phyloP scores from a whole-genome alignment of 2,329 filamentous ascomycete genomes.

The Colletotrichum melonis region DNA sequence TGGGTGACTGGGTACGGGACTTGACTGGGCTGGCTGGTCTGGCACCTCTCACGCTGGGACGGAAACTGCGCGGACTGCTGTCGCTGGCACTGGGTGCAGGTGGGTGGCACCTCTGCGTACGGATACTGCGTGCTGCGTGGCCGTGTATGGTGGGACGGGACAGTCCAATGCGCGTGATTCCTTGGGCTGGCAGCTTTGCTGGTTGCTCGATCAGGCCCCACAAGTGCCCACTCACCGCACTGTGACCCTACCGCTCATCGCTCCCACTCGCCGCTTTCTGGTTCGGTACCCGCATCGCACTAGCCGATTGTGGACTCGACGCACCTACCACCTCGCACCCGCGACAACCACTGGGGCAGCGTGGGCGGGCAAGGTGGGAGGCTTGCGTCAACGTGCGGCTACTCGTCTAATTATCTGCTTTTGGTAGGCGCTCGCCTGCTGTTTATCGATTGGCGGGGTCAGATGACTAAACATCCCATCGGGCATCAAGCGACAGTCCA shows the following conservation, averaged over 20 bases:
- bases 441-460: neutral
- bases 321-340: conserved; percentile 23
- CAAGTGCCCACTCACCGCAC: neutral
- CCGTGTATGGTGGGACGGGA: neutral
- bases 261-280: conserved; percentile 17
- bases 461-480: conserved; percentile 11
- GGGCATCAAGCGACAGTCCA: neutral
- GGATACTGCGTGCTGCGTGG: neutral
- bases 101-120: neutral
- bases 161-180: conserved; percentile 24
- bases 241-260: neutral
- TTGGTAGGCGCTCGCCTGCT: conserved; percentile 24
- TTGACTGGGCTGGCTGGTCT: conserved; percentile 14
- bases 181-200: neutral
- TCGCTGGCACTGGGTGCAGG: conserved; percentile 13
- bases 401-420: conserved; percentile 32
- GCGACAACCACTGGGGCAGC: conserved; percentile 7
- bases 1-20: neutral
- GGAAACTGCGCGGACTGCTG: conserved; percentile 30
- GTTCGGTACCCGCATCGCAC: conserved; percentile 20
- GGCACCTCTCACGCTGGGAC: conserved; percentile 11
- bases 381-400: conserved; percentile 33
- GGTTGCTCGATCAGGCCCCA: conserved; percentile 5
- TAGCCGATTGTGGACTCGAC: conserved; percentile 14
- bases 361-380: neutral